Base-by-base conservation (phyloP, 345 rosid genomes). In the Melaleuca alternifolia region DNA sequence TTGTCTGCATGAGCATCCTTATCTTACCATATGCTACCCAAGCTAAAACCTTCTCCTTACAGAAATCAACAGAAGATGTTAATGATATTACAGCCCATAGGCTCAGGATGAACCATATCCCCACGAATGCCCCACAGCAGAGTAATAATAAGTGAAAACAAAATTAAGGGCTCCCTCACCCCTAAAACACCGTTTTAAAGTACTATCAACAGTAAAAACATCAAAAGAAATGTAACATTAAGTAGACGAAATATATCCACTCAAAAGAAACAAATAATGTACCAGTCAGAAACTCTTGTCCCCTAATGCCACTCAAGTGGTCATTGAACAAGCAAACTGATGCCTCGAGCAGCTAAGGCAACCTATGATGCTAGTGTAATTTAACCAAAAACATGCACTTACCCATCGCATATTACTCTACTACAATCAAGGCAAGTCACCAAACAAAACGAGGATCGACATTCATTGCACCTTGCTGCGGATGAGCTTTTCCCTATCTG, bases 341-440 rank as follows among this genome's bases (percentile, higher is more conserved):
- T 18, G 76, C 61, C 16, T 23, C 0, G 9, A 85, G 59, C 28
- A 50, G 10, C 46, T 5, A 28, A 26, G 44, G 50, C 81, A 37
- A 71, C 48, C 50, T 54, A 65, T 8, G 54, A 41, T 20, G 37
- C 52, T 48, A 37, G 15, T 13, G 54, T 62, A 62, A 51, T 2
- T 15, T 30, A 52, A 83, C 48, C 51, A 23, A 48, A 23, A 83
- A 23, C 46, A 57, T 77, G 30, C 79, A 48, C 92, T 89, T 90
- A 95, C 97, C 88, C 89, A 88, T 95, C 97, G 85, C 97, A 95
- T 54, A 94, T 85, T 53, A 93, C 90, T 75, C 87, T 87, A 86
- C 89, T 90, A 85, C 97, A 94, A 54, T 92, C 90, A 82, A 95
- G 92, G 90, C 97, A 95, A 50, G 95, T 92, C 20, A 93, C 95